Evolutionary conservation across 2,329 filamentous ascomycete genomes (phyloP).

Genomic region (Paecilomyces fulvus): DNA sequence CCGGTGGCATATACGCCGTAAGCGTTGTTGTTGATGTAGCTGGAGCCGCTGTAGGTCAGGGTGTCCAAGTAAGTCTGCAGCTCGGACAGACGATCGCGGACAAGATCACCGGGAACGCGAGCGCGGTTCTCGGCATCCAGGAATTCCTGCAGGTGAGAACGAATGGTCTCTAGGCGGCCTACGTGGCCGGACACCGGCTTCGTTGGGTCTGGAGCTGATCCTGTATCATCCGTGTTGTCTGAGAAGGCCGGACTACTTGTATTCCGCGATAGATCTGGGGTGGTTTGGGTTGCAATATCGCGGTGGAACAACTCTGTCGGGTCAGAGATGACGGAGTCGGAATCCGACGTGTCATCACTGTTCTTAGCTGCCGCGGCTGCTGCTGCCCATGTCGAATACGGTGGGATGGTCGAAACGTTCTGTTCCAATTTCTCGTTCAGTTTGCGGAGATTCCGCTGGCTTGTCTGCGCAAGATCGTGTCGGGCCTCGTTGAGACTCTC

Average conservation of each 20-base stretch:
- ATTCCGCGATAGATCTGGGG: conserved; percentile 26
- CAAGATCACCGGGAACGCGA: conserved; percentile 23
- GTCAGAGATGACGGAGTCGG: conserved; percentile 46
- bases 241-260: conserved; percentile 15
- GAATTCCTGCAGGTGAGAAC: conserved; percentile 44
- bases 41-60: conserved; percentile 31
- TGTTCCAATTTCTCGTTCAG: conserved; percentile 49
- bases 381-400: conserved; percentile 12
- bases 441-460: conserved; percentile 42
- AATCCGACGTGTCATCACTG: conserved; percentile 20
- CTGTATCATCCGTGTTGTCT: conserved; percentile 7
- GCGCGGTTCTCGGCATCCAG: conserved; percentile 29
- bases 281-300: conserved; percentile 56
- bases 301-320: conserved; percentile 57
- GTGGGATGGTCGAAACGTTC: conserved; percentile 45
- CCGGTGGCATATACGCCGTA: conserved; percentile 27
- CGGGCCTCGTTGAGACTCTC: conserved; percentile 46
- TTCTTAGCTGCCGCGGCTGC: conserved; percentile 14
- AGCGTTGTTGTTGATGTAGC: conserved; percentile 17
- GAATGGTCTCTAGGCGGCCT: conserved; percentile 42
- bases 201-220: conserved; percentile 11
- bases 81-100: conserved; percentile 30
- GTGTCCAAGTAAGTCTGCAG: conserved; percentile 46
- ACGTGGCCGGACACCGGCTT: conserved; percentile 29
- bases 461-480: conserved; percentile 48